Conservation (phyloP, 768 basidiomycete species). For the Tephrocybe rancida region DNA sequence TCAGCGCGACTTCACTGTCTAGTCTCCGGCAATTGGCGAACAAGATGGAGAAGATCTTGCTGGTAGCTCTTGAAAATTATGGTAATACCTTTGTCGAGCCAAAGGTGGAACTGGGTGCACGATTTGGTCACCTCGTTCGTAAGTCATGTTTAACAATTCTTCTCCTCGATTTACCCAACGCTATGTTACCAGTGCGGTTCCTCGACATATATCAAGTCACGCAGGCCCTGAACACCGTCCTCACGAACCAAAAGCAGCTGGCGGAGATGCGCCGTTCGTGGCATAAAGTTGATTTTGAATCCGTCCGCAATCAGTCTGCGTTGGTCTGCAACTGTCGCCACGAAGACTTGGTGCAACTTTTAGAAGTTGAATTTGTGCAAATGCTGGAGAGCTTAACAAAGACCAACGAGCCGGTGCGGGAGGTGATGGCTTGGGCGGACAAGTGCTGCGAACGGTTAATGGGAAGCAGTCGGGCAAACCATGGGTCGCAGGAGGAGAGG, state of each 20-base stretch:
- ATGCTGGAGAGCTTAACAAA: slow-evolving; percentile 73
- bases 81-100: slow-evolving; percentile 91
- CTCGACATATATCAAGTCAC: slow-evolving; percentile 92
- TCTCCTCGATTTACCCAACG: slow-evolving; percentile 7
- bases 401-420: slow-evolving; percentile 78
- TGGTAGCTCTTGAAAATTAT: slow-evolving; percentile 79
- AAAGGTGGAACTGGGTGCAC: slow-evolving; percentile 87
- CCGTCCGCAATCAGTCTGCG: slow-evolving; percentile 90
- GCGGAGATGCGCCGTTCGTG: slow-evolving; percentile 87
- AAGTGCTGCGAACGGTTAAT: slow-evolving; percentile 86
- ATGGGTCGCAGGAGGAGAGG: slow-evolving; percentile 65
- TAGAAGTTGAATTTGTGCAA: slow-evolving; percentile 84
- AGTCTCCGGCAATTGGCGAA: slow-evolving; percentile 81
- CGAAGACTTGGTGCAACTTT: slow-evolving; percentile 81
- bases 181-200: slow-evolving; percentile 68
- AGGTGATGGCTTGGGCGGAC: slow-evolving; percentile 91
- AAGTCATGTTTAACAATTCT: slow-evolving; percentile 35
- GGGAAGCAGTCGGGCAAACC: slow-evolving; percentile 61
- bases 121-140: slow-evolving; percentile 90
- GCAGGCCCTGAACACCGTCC: slow-evolving; percentile 84
- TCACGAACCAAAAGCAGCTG: slow-evolving; percentile 85
- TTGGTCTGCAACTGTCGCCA: slow-evolving; percentile 92
- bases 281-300: slow-evolving; percentile 88
- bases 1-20: slow-evolving; percentile 65
- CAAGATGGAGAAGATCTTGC: slow-evolving; percentile 90